These are phyloP conservation scores for Colletotrichum sp. DNA, from an alignment of 2,329 filamentous ascomycete species.

Conservation along the genomic window DNA sequence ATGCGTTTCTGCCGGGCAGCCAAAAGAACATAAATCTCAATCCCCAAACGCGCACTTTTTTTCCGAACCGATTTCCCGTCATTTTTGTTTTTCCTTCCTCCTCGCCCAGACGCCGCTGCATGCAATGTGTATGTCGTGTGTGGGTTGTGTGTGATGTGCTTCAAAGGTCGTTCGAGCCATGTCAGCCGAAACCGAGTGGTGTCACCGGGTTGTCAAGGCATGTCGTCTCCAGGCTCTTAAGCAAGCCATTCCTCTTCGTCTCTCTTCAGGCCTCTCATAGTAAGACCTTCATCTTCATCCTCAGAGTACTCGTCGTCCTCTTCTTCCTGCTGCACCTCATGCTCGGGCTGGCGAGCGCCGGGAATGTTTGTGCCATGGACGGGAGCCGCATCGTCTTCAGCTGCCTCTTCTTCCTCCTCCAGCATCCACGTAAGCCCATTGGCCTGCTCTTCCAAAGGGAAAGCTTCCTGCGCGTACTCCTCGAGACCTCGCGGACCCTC, in stretches of 20 bases:
- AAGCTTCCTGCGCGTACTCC: constrained; percentile 94
- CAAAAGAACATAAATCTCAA: neutral
- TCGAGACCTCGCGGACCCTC: constrained; percentile 89
- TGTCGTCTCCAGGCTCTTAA: constrained; percentile 27
- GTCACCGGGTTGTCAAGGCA: neutral
- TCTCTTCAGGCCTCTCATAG: constrained; percentile 62
- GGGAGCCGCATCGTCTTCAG: constrained; percentile 29
- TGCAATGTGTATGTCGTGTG: constrained; percentile 15
- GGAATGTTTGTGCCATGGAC: neutral
- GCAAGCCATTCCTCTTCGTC: constrained; percentile 67
- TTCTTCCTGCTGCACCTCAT: constrained; percentile 40
- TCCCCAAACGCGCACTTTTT: constrained; percentile 1
- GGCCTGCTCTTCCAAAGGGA: constrained; percentile 91
- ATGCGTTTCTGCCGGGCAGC: neutral
- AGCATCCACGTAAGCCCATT: constrained; percentile 96
- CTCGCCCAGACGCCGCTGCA: constrained; percentile 11
- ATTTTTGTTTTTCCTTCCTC: neutral
- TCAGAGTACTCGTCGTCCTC: constrained; percentile 50
- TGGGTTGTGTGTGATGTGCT: neutral
- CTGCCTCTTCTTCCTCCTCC: constrained; percentile 47
- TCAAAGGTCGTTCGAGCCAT: neutral
- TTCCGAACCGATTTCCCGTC: neutral
- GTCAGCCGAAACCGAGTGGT: neutral
- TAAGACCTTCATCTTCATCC: constrained; percentile 62
- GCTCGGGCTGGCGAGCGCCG: constrained; percentile 27